phyloP scores from a whole-genome alignment of 768 basidiomycete species.

The Leccinellum albellum region DNA sequence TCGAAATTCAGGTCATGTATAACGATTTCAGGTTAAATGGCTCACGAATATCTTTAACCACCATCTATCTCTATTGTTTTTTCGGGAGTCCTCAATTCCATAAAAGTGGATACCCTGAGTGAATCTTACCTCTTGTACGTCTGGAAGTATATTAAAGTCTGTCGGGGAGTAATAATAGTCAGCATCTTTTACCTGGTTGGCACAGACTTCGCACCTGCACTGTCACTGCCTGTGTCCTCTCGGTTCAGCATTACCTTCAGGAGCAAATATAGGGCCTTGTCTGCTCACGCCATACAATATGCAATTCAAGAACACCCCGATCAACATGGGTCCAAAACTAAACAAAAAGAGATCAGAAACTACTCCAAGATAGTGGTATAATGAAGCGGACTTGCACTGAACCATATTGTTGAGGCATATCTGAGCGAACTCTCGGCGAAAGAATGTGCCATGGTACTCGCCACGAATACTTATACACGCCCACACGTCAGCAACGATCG shows the following conservation, averaged over 20 bases:
- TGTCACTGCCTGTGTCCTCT: neutral
- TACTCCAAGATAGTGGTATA: neutral
- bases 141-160: slow-evolving; percentile 46
- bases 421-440: neutral
- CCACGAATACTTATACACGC: neutral
- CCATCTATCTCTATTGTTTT: slow-evolving; percentile 37
- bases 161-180: slow-evolving; percentile 1
- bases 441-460: neutral
- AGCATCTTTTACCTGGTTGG: neutral
- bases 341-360: slow-evolving; percentile 35
- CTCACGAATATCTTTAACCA: slow-evolving; percentile 48
- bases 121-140: slow-evolving; percentile 36
- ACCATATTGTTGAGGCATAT: neutral
- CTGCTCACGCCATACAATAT: slow-evolving; percentile 15
- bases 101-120: neutral
- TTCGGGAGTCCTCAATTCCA: neutral
- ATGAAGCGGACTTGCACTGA: neutral
- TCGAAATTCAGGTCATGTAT: neutral
- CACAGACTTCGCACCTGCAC: slow-evolving; percentile 9
- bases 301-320: slow-evolving; percentile 11
- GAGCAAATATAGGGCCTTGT: neutral
- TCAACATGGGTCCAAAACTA: slow-evolving; percentile 30
- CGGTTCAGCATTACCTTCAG: neutral
- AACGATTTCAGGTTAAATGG: neutral
- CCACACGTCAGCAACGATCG: neutral